phyloP scores from a whole-genome alignment of 306 rosid species.

The Medicago ruthenica region DNA sequence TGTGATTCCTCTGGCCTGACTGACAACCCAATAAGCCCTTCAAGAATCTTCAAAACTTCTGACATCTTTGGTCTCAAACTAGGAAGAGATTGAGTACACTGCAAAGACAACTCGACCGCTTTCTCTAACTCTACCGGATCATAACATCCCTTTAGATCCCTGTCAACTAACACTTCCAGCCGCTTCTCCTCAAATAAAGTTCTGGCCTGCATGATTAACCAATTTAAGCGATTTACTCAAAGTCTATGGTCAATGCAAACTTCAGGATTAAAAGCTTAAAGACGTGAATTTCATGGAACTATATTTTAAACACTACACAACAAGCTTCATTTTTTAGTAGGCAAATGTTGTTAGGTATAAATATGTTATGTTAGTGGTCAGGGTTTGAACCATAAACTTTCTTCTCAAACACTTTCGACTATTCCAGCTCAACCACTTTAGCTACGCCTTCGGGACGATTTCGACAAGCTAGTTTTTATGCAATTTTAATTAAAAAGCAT shows the following conservation, averaged over 20 bases:
- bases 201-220: conserved; percentile 64
- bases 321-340: too few species aligned
- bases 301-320: background rate
- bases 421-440: background rate
- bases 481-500: background rate
- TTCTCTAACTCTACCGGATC: conserved; percentile 73
- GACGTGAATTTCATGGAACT: conserved; percentile 10
- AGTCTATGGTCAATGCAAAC: background rate
- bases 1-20: conserved; percentile 62
- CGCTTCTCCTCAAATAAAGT: conserved; percentile 74
- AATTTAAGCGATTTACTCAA: conserved; percentile 6
- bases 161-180: conserved; percentile 75
- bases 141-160: conserved; percentile 85
- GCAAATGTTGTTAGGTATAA: background rate
- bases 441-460: background rate
- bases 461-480: background rate
- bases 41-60: conserved; percentile 72
- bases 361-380: background rate
- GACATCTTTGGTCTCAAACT: conserved; percentile 89
- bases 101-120: conserved; percentile 72
- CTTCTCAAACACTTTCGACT: background rate
- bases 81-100: conserved; percentile 84
- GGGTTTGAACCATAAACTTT: background rate
- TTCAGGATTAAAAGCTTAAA: background rate
- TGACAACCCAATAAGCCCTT: conserved; percentile 73